Evolutionary conservation across 2,329 filamentous ascomycete genomes (phyloP), one percentile per base, ranked within the genome.

Genomic region (Xylariaceae sp.): DNA sequence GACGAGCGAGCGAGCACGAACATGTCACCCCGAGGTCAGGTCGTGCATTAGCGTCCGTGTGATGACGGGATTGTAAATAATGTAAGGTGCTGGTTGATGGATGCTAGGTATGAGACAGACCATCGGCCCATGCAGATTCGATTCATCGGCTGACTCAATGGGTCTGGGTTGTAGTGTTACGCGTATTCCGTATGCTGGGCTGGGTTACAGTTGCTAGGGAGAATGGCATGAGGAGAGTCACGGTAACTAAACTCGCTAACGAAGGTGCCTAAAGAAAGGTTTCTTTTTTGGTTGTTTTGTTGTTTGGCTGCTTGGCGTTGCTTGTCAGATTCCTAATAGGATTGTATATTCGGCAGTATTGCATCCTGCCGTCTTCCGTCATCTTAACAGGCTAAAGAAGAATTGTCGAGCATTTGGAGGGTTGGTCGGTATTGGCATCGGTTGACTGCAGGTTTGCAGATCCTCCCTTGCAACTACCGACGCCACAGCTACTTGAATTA

Each of bases 381-480:
- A 42, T 42, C 37, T 42, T 4, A 9, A 42, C 37, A 42, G 9
- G 37, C 37, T 13, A 30, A 30, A 30, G 23, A 30, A 30, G 23
- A 30, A 1, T 4, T 30, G 23, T 30, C 23, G 23, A 30, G 23
- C n/a, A 30, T 5, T 30, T 30, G 23, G 23, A 30, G 23, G 17
- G 17, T 17, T 17, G 17, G 17, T 17, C 17, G 17, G 17, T 17
- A 17, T 17, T 17, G 17, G 17, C 17, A 17, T 30, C 23, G 54
- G 53, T 48, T 39, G 37, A 42, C 58, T 62, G 60, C 57, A 60
- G 55, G 57, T 55, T 55, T 51, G 60, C 49, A 57, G 60, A 62
- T 62, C 60, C 42, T 47, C 17, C 2, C 34, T 42, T 52, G 17
- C 60, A 62, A 62, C 60, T 62, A 57, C 60, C 60, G 60, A 48